Evolutionary conservation across 2,329 filamentous ascomycete genomes (phyloP), one percentile per base, ranked within the genome.

Genomic region (Hymenoscyphus repandus): DNA sequence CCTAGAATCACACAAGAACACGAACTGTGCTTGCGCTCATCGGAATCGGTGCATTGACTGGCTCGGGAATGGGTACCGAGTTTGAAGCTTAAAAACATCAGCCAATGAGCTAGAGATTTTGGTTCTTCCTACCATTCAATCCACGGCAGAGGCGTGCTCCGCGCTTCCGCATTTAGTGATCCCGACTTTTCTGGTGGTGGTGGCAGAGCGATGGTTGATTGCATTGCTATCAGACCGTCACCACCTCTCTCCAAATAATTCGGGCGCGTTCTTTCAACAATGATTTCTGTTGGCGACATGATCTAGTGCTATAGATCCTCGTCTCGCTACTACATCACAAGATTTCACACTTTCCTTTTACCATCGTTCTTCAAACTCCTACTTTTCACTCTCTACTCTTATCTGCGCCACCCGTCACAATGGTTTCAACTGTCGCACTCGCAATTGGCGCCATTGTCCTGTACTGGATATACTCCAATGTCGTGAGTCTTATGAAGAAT

Each of bases 401-500:
- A 9, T 18, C 33, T 31, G 18, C 43, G 20, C 17, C 30, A 12
- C 43, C 31, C 34, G 33, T 20, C 33, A 46, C 33, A 13, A 65
- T 65, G 63, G 50, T 52, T 33, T 55, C 61, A 33, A 43, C 57
- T 6, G 38, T 63, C 33, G 46, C 51, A 36, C 34, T 62, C 15
- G 49, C 56, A 18, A 13, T 62, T 27, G 36, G 52, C 43, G 54
- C 54, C 13, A 30, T 61, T 15, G 45, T 52, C 15, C 13, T 56
- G 15, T 65, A 61, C 42, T 58, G 38, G 52, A 38, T 60, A 13
- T 62, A 57, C 45, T 53, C 54, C 2, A 59, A 51, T 33, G 37
- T 61, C 15, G 45, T 62, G 1, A 66, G 68, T n/a, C 58, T 79
- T 42, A 63, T 59, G 37, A 62, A 58, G 46, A 78, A 79, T 53